A percentile compares a stretch with the other conserved stretches of the same genome.
These are phyloP conservation scores for Colletotrichum orchidophilum DNA, from an alignment of 2,329 filamentous ascomycete species.

Conservation along the genomic window DNA sequence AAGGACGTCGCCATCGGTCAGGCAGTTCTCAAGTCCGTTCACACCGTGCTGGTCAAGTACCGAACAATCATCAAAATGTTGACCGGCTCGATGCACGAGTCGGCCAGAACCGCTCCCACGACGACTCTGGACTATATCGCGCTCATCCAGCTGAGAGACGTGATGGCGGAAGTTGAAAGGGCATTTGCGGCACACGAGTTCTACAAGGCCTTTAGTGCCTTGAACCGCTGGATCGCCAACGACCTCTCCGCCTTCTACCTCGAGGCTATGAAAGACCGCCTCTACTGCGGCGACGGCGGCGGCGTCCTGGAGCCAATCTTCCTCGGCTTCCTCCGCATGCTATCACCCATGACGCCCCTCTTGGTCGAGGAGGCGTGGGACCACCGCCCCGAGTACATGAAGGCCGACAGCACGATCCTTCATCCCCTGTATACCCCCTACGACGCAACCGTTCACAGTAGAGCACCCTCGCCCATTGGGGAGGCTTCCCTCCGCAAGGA, in stretches of 20 bases:
- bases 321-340: constrained; percentile 77
- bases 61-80: constrained; percentile 92
- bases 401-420: constrained; percentile 46
- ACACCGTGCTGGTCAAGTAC: constrained; percentile 84
- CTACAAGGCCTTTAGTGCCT: constrained; percentile 75
- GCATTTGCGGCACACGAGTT: constrained; percentile 82
- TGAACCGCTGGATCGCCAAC: constrained; percentile 84
- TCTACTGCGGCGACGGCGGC: constrained; percentile 83
- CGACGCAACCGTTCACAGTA: constrained; percentile 52
- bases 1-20: constrained; percentile 85
- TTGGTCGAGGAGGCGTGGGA: constrained; percentile 92
- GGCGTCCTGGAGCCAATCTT: constrained; percentile 75
- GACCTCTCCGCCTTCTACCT: constrained; percentile 95
- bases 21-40: constrained; percentile 78
- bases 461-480: constrained; percentile 48
- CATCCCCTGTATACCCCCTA: constrained; percentile 60
- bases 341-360: constrained; percentile 82
- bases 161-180: constrained; percentile 70
- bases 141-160: constrained; percentile 75
- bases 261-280: constrained; percentile 88
- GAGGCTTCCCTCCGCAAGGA: constrained; percentile 51
- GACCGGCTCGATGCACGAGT: constrained; percentile 75
- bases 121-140: constrained; percentile 78
- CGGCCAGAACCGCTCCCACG: constrained; percentile 59
- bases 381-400: constrained; percentile 74